Percentiles rank a stretch among this genome's conserved stretches.
Evolutionary conservation across 495 filamentous ascomycete species (phyloP).

Genomic region (Parathielavia appendiculata): DNA sequence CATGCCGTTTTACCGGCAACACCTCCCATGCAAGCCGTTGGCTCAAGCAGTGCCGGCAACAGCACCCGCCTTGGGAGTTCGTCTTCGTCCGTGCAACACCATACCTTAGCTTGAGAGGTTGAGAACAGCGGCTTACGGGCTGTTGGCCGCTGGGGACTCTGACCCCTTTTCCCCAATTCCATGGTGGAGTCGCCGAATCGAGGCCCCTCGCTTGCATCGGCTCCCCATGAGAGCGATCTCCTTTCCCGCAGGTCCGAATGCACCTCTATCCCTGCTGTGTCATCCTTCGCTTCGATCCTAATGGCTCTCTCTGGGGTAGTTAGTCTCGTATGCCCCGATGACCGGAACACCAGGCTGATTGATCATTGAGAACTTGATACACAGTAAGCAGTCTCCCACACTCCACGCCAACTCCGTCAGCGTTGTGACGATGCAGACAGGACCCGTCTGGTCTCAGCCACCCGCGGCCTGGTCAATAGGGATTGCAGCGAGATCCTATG

Average conservation of each 20-base stretch:
- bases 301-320: neutral
- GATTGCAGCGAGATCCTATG: no score
- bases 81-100: no score
- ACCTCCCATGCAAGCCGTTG: no score
- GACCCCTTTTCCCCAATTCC: neutral
- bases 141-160: neutral
- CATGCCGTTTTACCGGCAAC: no score
- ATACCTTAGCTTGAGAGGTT: neutral
- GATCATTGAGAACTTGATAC: no score
- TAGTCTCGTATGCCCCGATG: constrained; percentile 2
- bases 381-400: no score
- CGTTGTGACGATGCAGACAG: no score
- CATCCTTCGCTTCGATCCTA: neutral
- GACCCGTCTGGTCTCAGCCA: no score
- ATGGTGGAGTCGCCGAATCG: constrained; percentile 1
- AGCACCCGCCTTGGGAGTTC: no score
- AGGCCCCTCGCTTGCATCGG: neutral
- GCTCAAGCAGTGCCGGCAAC: no score
- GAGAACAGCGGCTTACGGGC: neutral
- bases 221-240: constrained; percentile 1
- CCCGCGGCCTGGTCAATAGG: no score
- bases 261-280: constrained; percentile 11
- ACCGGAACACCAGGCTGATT: neutral
- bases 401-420: no score
- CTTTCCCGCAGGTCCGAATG: constrained; percentile 12